A percentile compares a stretch with the other conserved stretches of the same genome.
Conservation (phyloP, 768 basidiomycete genomes). For the Pleurotus sapidus region DNA sequence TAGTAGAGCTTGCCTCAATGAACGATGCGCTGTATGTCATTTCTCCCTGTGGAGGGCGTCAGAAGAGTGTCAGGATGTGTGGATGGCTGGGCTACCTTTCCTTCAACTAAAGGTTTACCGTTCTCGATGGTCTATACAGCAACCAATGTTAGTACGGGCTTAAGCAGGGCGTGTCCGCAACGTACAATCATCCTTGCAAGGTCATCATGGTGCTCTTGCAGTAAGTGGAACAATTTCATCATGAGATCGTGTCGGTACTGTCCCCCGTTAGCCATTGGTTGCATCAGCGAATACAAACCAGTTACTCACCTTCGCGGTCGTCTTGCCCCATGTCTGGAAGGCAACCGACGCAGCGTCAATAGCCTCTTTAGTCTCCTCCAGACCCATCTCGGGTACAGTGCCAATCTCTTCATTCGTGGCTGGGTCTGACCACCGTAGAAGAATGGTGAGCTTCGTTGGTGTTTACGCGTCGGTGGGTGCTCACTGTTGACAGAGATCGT, state of each 20-base stretch:
- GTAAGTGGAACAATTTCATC: slow-evolving; percentile 71
- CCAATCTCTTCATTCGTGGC: slow-evolving; percentile 84
- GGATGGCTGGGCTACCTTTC: slow-evolving; percentile 47
- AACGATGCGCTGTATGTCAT: slow-evolving; percentile 83
- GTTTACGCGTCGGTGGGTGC: slow-evolving; percentile 22
- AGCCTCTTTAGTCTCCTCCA: slow-evolving; percentile 80
- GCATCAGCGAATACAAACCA: neutral
- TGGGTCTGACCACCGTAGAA: slow-evolving; percentile 59
- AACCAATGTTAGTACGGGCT: slow-evolving; percentile 21
- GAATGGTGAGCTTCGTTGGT: neutral
- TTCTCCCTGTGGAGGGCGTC: slow-evolving; percentile 55
- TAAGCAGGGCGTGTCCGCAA: slow-evolving; percentile 9
- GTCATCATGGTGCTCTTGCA: slow-evolving; percentile 86
- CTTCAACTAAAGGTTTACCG: slow-evolving; percentile 86
- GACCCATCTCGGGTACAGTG: slow-evolving; percentile 85
- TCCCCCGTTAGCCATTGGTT: neutral
- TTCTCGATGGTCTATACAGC: slow-evolving; percentile 82
- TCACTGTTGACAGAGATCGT: slow-evolving; percentile 76
- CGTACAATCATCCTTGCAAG: slow-evolving; percentile 81
- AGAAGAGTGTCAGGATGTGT: neutral
- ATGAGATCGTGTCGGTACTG: slow-evolving; percentile 84
- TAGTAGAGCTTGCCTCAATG: slow-evolving; percentile 55
- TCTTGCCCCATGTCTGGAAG: slow-evolving; percentile 83
- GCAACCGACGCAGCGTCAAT: slow-evolving; percentile 80
- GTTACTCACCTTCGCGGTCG: slow-evolving; percentile 73